Conservation (phyloP, 306 rosid genomes). For the Ceratonia siliqua region DNA sequence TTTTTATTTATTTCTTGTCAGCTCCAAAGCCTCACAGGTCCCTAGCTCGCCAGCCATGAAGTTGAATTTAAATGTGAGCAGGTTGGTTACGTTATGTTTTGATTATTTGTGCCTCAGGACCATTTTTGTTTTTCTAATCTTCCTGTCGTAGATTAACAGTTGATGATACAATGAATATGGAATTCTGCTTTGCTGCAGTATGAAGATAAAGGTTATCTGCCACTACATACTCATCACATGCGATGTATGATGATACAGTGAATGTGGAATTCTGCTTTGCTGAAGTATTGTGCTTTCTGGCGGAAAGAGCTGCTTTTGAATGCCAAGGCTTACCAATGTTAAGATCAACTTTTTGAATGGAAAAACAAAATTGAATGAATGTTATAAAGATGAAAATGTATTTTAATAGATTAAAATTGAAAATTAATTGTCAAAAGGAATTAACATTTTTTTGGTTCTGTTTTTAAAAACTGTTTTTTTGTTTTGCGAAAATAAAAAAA, state of each 20-base stretch:
- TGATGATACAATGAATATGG: not conserved
- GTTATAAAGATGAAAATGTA: not conserved
- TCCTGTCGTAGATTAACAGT: not conserved
- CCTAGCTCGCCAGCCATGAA: conserved; percentile 35
- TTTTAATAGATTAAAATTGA: not conserved
- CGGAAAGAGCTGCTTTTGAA: conserved; percentile 7
- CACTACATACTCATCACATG: not conserved
- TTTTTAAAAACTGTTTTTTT: too few relatives aligned
- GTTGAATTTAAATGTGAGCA: conserved; percentile 27
- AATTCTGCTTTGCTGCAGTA: not conserved
- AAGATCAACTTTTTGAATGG: not conserved
- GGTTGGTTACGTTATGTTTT: conserved; percentile 27
- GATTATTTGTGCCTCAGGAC: conserved; percentile 4
- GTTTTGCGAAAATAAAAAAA: too few relatives aligned
- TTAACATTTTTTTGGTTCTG: too few relatives aligned
- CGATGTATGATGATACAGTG: not conserved
- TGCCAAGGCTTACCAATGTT: not conserved
- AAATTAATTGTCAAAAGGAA: not conserved
- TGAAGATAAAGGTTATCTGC: conserved; percentile 2
- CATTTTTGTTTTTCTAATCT: not conserved
- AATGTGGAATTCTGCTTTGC: not conserved
- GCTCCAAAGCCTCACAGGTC: conserved; percentile 96
- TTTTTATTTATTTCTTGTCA: conserved; percentile 40
- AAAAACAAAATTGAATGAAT: not conserved
- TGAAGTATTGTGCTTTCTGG: not conserved